Conservation (phyloP, 2,329 filamentous ascomycete species). For the Ascochyta lentis region DNA sequence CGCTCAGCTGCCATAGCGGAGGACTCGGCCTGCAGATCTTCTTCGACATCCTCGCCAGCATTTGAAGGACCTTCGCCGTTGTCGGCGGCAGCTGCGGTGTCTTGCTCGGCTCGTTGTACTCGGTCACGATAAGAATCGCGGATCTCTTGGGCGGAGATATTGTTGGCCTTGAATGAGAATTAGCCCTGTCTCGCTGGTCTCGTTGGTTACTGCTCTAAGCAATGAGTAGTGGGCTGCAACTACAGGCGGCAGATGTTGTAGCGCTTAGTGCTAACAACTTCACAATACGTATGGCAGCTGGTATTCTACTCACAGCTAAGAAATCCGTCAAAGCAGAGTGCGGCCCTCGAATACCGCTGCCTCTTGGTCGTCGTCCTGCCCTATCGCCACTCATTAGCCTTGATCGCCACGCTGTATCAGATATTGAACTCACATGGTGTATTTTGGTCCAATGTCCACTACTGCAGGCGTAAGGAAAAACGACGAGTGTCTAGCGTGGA, state of each 20-base stretch:
- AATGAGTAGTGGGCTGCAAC: background rate
- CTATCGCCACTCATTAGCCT: constrained; percentile 35
- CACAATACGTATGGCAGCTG: background rate
- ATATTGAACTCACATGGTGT: constrained; percentile 24
- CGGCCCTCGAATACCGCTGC: constrained; percentile 60
- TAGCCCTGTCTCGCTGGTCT: background rate
- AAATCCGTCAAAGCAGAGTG: constrained; percentile 74
- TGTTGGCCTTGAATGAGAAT: constrained; percentile 63
- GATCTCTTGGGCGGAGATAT: constrained; percentile 72
- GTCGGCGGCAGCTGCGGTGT: constrained; percentile 41
- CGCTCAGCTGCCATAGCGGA: constrained; percentile 53
- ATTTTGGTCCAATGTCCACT: background rate
- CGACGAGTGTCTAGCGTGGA: background rate
- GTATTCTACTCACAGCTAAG: constrained; percentile 59
- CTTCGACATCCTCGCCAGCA: constrained; percentile 45
- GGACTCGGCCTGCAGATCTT: constrained; percentile 43
- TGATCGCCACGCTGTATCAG: background rate
- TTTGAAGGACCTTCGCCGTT: constrained; percentile 46
- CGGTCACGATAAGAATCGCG: constrained; percentile 65
- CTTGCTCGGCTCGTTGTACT: constrained; percentile 55
- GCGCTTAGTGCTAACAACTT: background rate
- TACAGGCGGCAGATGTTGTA: background rate
- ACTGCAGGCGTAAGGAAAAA: background rate
- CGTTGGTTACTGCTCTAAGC: background rate
- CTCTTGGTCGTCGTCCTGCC: constrained; percentile 49